These are phyloP conservation scores for Jatropha multifida DNA, from an alignment of 441 rosid species.

Conservation along the genomic window DNA sequence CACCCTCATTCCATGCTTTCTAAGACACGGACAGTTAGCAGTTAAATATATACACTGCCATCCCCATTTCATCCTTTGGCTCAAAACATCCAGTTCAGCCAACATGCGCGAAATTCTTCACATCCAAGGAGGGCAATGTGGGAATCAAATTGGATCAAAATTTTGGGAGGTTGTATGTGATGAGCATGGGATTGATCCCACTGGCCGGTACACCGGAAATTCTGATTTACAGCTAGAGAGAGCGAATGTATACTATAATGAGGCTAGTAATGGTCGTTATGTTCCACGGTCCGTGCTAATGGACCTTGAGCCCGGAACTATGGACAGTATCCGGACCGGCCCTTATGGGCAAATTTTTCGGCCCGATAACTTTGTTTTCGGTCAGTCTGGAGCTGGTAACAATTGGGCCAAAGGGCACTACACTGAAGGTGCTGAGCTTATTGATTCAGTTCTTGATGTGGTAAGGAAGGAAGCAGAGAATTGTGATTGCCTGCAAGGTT, in stretches of 20 bases:
- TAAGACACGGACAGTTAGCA: too few relatives aligned
- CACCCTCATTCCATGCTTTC: too few relatives aligned
- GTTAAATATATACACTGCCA: neutral
- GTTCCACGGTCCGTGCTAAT: conserved; percentile 16
- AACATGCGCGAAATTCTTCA: conserved; percentile 18
- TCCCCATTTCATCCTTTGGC: neutral
- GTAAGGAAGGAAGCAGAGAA: too few relatives aligned
- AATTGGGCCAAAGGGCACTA: too few relatives aligned
- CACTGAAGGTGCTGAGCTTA: too few relatives aligned
- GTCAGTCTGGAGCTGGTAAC: too few relatives aligned
- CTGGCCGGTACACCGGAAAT: conserved; percentile 8
- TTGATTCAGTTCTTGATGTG: too few relatives aligned
- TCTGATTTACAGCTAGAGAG: conserved; percentile 13
- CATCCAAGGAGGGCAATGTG: conserved; percentile 24
- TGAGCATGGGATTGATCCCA: conserved; percentile 22
- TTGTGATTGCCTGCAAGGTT: too few relatives aligned
- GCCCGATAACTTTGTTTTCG: conserved; percentile 18
- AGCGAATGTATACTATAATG: conserved; percentile 18
- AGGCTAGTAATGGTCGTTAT: conserved; percentile 15
- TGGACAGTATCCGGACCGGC: conserved; percentile 11
- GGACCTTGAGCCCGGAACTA: conserved; percentile 20
- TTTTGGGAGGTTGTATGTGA: conserved; percentile 20
- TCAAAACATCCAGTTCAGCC: neutral
- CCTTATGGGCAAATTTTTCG: conserved; percentile 18
- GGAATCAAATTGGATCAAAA: conserved; percentile 20